These are phyloP conservation scores for Carex parvula DNA, from an alignment of 176 grass and related monocot genomes.

Conservation along the genomic window DNA sequence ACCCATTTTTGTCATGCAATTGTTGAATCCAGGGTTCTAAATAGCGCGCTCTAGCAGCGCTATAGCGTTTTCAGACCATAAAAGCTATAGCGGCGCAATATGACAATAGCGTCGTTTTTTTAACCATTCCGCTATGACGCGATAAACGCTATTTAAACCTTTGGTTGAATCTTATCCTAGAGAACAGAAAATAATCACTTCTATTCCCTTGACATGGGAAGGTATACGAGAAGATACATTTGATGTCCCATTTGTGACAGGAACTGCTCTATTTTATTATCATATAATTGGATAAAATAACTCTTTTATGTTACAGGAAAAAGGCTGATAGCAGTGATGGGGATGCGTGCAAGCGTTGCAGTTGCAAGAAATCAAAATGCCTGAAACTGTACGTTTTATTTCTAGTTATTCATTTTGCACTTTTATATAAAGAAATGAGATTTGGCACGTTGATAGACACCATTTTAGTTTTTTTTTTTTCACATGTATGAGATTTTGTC, in stretches of 20 bases:
- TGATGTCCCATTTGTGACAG: not conserved
- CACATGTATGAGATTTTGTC: not conserved
- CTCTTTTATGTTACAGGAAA: constrained; percentile 42
- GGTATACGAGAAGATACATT: not conserved
- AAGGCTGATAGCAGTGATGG: constrained; percentile 72
- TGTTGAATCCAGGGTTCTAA: not conserved
- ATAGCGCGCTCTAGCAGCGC: too few relatives aligned
- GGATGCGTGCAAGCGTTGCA: constrained; percentile 93
- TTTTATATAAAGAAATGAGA: not conserved
- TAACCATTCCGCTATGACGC: too few relatives aligned
- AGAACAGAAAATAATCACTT: constrained; percentile 14
- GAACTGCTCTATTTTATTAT: not conserved
- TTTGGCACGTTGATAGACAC: not conserved
- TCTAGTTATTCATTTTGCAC: not conserved
- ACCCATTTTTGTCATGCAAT: not conserved
- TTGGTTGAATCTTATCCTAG: not conserved
- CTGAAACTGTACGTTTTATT: constrained; percentile 77
- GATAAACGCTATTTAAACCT: too few relatives aligned
- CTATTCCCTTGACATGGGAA: not conserved
- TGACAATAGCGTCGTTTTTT: too few relatives aligned
- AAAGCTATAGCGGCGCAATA: too few relatives aligned
- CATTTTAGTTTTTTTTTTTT: not conserved
- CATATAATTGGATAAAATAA: constrained; percentile 1
- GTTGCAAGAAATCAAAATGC: constrained; percentile 99
- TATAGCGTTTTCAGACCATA: too few relatives aligned